Conservation (phyloP, 345 rosid genomes). For the Eucalyptus coolabah region DNA sequence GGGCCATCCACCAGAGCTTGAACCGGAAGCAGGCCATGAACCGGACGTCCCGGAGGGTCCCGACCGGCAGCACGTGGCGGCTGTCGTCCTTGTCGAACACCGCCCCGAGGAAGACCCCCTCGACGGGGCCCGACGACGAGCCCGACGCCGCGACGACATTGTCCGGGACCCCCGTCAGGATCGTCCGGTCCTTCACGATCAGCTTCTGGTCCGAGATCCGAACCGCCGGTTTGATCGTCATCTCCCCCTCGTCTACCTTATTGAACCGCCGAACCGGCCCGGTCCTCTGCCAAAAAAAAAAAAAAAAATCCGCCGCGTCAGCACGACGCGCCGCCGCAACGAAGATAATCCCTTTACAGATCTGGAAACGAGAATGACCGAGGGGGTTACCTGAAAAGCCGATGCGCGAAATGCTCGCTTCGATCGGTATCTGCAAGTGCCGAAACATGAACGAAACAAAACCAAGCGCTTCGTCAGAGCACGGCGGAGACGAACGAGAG, state of each 20-base stretch:
- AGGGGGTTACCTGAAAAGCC: conserved; percentile 31
- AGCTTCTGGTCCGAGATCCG: conserved; percentile 53
- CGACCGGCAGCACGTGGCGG: conserved; percentile 56
- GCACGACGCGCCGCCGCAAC: background rate
- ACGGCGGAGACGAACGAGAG: background rate
- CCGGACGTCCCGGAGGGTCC: conserved; percentile 58
- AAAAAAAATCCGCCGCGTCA: background rate
- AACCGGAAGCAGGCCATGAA: conserved; percentile 92
- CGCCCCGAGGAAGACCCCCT: conserved; percentile 77
- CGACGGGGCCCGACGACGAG: conserved; percentile 50
- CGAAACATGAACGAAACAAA: conserved; percentile 11
- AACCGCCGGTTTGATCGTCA: conserved; percentile 86
- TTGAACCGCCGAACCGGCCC: conserved; percentile 1
- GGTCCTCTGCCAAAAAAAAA: conserved; percentile 18
- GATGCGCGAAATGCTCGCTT: conserved; percentile 4
- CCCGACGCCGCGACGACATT: conserved; percentile 62
- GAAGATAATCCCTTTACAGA: background rate
- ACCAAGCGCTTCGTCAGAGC: conserved; percentile 6
- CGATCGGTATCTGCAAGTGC: conserved; percentile 24
- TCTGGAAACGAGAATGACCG: no score
- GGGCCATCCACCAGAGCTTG: conserved; percentile 99
- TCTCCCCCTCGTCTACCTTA: conserved; percentile 1
- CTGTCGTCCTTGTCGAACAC: conserved; percentile 47
- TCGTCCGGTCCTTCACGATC: conserved; percentile 46
- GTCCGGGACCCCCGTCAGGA: conserved; percentile 60